Base-by-base conservation (phyloP, 495 filamentous ascomycete genomes). In the Neurospora tetrasperma region DNA sequence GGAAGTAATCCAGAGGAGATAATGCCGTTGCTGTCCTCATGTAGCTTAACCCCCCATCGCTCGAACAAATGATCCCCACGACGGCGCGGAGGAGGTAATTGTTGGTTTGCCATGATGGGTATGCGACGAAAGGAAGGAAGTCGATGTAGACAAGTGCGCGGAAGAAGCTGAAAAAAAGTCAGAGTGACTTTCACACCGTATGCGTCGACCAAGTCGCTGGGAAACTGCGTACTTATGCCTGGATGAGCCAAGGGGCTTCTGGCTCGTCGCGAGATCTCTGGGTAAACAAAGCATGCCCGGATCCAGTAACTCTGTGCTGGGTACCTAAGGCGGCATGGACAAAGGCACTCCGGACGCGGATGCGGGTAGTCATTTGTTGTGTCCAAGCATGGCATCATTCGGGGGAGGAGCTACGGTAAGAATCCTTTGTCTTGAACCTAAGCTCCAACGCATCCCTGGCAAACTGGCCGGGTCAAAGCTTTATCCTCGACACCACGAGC, bases 401-500 rank as follows among this genome's bases (percentile, higher is more conserved):
- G 27, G 27, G 27, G 3, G 27, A 66, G 54, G 14, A 35, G 27
- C 54, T 66, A 35, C 27, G 54, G 14, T 7, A 66, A 35, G 27
- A 18, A 5, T 66, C 7, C 27, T 66, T 66, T 66, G 54, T 66
- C 54, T 66, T 27, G 54, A 62, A 62, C 7, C 31, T 18, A 14
- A 62, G 23, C 54, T 62, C 12, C 23, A 16, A 31, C 23, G 54
- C 27, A 38, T 35, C 27, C 54, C 54, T 35, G 27, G 14, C 7
- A 66, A 66, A 27, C 27, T 66, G 5, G 54, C 27, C 54, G 23
- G 23, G 23, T 62, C 54, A 62, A 62, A 23, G 54, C 54, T 31
- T 62, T 62, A 62, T 75, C 46, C 27, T 74, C n/a, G 69, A 43
- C 62, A 74, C 54, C 43, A 70, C 66, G 9, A 70, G n/a, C 11